Conservation (phyloP, 2,329 filamentous ascomycete genomes). For the Emericellopsis atlantica region DNA sequence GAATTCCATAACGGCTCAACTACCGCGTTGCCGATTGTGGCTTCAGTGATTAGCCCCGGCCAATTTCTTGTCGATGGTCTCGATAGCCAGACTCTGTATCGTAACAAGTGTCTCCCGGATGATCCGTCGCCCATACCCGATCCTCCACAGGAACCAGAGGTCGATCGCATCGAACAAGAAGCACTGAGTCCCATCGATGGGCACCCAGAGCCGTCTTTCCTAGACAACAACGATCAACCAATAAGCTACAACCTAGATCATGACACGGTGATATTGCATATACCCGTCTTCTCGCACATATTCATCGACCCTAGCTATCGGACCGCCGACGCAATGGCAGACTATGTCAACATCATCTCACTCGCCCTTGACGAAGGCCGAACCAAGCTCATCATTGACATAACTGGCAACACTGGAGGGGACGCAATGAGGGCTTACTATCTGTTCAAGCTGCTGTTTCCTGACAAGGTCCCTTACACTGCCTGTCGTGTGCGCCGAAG, state of each 20-base stretch:
- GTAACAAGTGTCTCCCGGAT: no score
- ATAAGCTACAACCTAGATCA: neutral
- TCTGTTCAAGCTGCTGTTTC: slow-evolving; percentile 29
- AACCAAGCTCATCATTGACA: slow-evolving; percentile 48
- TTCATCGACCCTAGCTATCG: neutral
- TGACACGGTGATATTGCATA: neutral
- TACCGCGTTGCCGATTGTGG: neutral
- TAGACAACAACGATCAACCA: neutral
- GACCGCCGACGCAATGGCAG: neutral
- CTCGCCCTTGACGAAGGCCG: neutral
- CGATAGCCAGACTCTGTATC: neutral
- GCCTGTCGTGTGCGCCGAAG: neutral
- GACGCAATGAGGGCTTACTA: slow-evolving; percentile 30
- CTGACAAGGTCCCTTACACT: slow-evolving; percentile 2
- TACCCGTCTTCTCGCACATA: neutral
- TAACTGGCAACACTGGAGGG: slow-evolving; percentile 49
- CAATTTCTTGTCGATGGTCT: neutral
- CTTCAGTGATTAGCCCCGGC: neutral
- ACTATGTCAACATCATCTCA: neutral
- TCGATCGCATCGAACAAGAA: neutral
- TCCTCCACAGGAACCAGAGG: neutral
- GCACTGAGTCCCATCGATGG: neutral
- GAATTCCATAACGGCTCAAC: neutral
- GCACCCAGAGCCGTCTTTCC: neutral
- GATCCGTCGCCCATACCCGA: no score